These are phyloP conservation scores for Daldinia childiae DNA, from an alignment of 495 filamentous ascomycete species.

Conservation along the genomic window DNA sequence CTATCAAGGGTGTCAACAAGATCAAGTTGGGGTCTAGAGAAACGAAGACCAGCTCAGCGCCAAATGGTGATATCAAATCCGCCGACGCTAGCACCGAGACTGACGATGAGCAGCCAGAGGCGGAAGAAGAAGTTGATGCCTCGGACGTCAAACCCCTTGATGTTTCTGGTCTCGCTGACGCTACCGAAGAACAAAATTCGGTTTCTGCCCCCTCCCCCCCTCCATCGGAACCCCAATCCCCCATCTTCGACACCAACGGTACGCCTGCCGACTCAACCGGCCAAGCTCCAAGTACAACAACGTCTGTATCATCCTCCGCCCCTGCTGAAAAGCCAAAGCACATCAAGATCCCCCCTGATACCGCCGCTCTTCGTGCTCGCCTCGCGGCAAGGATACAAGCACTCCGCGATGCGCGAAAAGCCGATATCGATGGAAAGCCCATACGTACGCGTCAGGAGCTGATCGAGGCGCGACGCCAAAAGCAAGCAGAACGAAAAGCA, in stretches of 20 bases:
- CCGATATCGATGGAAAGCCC: slow-evolving; percentile 81
- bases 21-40: slow-evolving; percentile 44
- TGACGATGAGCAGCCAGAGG: slow-evolving; percentile 47
- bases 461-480: slow-evolving; percentile 85
- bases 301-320: slow-evolving; percentile 75
- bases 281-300: slow-evolving; percentile 68
- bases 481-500: slow-evolving; percentile 82
- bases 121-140: slow-evolving; percentile 46
- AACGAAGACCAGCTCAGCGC: slow-evolving; percentile 24
- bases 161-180: slow-evolving; percentile 51
- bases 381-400: slow-evolving; percentile 82
- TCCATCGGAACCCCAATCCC: slow-evolving; percentile 67
- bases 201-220: slow-evolving; percentile 55
- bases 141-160: slow-evolving; percentile 58
- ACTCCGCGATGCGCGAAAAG: slow-evolving; percentile 82
- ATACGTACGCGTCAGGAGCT: slow-evolving; percentile 86
- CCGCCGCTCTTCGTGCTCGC: slow-evolving; percentile 74
- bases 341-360: slow-evolving; percentile 67
- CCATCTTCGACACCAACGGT: slow-evolving; percentile 69
- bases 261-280: slow-evolving; percentile 49
- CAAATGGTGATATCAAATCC: slow-evolving; percentile 38
- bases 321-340: slow-evolving; percentile 65
- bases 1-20: slow-evolving; percentile 48
- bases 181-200: slow-evolving; percentile 54
- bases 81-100: slow-evolving; percentile 49